These are phyloP conservation scores for Globisporangium abappressorium DNA, from an alignment of 352 stramenopile genomes.

Conservation along the genomic window DNA sequence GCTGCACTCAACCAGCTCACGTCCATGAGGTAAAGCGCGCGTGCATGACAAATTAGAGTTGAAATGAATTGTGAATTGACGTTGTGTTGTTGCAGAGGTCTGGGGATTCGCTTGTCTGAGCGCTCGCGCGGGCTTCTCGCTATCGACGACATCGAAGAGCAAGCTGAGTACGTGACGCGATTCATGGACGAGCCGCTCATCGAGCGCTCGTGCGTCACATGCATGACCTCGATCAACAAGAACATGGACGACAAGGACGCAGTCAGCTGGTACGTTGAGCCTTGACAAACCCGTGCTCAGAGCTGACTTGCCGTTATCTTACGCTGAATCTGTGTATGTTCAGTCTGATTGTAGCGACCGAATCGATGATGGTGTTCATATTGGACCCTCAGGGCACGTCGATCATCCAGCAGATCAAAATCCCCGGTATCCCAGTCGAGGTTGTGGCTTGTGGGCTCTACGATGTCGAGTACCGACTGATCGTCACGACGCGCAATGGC, in stretches of 20 bases:
- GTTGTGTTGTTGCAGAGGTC: constrained; percentile 25
- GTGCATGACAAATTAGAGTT: too few species aligned
- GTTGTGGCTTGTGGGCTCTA: constrained; percentile 66
- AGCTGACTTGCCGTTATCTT: not conserved
- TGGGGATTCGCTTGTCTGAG: constrained; percentile 68
- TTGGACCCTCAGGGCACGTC: constrained; percentile 73
- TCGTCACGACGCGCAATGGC: constrained; percentile 83
- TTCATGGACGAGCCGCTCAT: constrained; percentile 78
- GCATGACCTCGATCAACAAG: constrained; percentile 88
- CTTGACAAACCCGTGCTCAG: not conserved
- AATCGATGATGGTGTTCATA: constrained; percentile 76
- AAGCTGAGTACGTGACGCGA: constrained; percentile 75
- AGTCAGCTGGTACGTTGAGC: constrained; percentile 53
- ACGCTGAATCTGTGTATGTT: not conserved
- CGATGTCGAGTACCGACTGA: constrained; percentile 85
- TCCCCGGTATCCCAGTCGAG: constrained; percentile 72
- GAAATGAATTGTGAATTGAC: not conserved
- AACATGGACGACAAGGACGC: constrained; percentile 83
- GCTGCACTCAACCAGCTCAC: constrained; percentile 61
- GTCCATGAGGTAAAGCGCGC: constrained; percentile 40
- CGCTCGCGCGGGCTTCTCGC: constrained; percentile 66
- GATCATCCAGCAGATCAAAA: constrained; percentile 63
- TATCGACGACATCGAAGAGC: constrained; percentile 81
- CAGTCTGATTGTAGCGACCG: constrained; percentile 85
- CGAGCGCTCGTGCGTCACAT: constrained; percentile 78